phyloP scores from a whole-genome alignment of 2,329 filamentous ascomycete genomes.

The Calonectria multiphialidica region DNA sequence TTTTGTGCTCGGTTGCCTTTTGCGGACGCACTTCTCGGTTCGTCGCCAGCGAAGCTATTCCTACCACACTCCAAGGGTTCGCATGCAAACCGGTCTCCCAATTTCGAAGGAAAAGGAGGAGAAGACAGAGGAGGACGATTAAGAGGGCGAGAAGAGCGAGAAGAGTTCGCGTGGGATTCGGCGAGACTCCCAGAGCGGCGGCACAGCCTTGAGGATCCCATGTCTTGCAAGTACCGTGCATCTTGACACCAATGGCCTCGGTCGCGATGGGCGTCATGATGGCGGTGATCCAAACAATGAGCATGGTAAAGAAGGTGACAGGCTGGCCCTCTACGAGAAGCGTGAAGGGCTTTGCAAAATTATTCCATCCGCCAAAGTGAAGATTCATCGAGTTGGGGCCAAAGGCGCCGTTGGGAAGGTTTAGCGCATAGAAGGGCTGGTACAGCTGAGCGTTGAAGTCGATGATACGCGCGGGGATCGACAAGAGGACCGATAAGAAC shows the following conservation, averaged over 20 bases:
- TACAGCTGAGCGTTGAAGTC: conserved; percentile 57
- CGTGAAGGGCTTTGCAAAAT: conserved; percentile 50
- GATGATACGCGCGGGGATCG: conserved; percentile 57
- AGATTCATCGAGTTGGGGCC: conserved; percentile 58
- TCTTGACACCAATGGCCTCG: conserved; percentile 42
- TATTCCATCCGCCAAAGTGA: conserved; percentile 53
- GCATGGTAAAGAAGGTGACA: conserved; percentile 40
- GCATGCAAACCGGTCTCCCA: conserved; percentile 40
- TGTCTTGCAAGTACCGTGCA: conserved; percentile 40
- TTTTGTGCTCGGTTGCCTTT: conserved; percentile 34
- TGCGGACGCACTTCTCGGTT: conserved; percentile 39
- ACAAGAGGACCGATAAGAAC: conserved; percentile 53
- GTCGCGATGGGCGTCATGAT: conserved; percentile 38
- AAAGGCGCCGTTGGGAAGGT: conserved; percentile 50
- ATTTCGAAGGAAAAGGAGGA: conserved; percentile 36
- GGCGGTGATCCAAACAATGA: conserved; percentile 39
- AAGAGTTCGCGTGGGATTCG: conserved; percentile 29
- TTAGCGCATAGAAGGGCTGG: conserved; percentile 60
- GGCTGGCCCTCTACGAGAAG: conserved; percentile 47
- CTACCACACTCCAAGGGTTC: conserved; percentile 50
- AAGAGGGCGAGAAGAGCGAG: conserved; percentile 35
- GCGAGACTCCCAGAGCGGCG: conserved; percentile 38
- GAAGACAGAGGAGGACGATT: conserved; percentile 33
- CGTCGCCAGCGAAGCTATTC: conserved; percentile 40
- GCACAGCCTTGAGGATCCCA: conserved; percentile 36